Percentiles rank a stretch among this genome's conserved stretches.
Evolutionary conservation across 306 rosid genomes (phyloP).

Genomic region (Vigna trinervia): DNA sequence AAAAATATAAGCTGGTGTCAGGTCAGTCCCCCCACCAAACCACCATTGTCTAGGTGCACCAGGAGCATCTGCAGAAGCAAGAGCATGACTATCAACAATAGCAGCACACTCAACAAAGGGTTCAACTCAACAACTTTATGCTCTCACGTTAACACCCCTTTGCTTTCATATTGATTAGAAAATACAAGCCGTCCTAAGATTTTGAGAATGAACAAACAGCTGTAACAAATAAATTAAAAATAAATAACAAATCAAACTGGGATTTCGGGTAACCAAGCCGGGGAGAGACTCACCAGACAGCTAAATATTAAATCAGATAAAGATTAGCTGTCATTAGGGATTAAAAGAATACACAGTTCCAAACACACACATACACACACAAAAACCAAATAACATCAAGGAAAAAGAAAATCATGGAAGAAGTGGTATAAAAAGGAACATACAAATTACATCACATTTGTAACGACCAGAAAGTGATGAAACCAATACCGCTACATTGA

Average conservation of each 20-base stretch:
- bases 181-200: background rate
- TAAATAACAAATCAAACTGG: background rate
- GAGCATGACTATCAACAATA: slow-evolving; percentile 31
- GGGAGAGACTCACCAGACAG: background rate
- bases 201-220: background rate
- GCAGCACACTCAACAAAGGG: slow-evolving; percentile 20
- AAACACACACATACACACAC: background rate
- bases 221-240: background rate
- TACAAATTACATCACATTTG: background rate
- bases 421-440: background rate
- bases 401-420: background rate
- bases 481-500: background rate
- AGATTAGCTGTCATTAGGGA: background rate
- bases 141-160: background rate
- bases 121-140: background rate
- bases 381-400: background rate
- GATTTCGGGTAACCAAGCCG: background rate
- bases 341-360: background rate
- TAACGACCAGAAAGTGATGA: too few species aligned
- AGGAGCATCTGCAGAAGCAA: slow-evolving; percentile 68
- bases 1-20: slow-evolving; percentile 93
- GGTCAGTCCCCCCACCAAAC: slow-evolving; percentile 99
- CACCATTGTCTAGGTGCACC: slow-evolving; percentile 99
- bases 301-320: background rate
- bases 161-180: background rate